phyloP scores from a whole-genome alignment of 2,329 filamentous ascomycete genomes.

The Fusarium camptoceras region DNA sequence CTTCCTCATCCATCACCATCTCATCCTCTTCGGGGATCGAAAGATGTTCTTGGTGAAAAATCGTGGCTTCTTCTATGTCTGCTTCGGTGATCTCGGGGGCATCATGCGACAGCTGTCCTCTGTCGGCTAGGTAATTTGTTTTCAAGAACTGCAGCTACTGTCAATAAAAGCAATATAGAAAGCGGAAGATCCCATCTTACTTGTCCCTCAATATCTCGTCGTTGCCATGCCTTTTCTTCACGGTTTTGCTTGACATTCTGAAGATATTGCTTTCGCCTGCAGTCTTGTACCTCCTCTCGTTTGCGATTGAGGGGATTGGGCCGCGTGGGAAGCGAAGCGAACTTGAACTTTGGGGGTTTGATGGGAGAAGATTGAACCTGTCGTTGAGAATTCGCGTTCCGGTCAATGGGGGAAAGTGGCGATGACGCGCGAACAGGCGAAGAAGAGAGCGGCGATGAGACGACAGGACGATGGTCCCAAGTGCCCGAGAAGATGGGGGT shows the following conservation, averaged over 20 bases:
- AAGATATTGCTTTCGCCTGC: conserved; percentile 75
- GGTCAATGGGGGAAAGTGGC: conserved; percentile 57
- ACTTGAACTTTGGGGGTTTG: conserved; percentile 59
- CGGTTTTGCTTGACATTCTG: conserved; percentile 71
- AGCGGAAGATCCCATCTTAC: conserved; percentile 38
- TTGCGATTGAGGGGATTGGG: conserved; percentile 72
- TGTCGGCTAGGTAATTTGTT: conserved; percentile 51
- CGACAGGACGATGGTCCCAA: conserved; percentile 60
- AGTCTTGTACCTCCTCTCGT: conserved; percentile 72
- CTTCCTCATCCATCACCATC: conserved; percentile 69
- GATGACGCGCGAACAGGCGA: conserved; percentile 68
- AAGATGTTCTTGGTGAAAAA: conserved; percentile 48
- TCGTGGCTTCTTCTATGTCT: conserved; percentile 64
- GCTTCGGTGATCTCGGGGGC: conserved; percentile 59
- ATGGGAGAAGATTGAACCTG: conserved; percentile 61
- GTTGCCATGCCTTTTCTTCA: conserved; percentile 70
- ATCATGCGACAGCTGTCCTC: conserved; percentile 50
- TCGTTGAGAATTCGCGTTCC: conserved; percentile 56
- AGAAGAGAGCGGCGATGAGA: conserved; percentile 63
- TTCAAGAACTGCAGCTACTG: conserved; percentile 50
- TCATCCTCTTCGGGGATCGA: conserved; percentile 54
- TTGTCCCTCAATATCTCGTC: conserved; percentile 71
- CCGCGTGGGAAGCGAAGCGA: conserved; percentile 66
- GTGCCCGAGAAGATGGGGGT: conserved; percentile 58
- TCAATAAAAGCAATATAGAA: conserved; percentile 13